These are phyloP conservation scores for Mrakia gelida DNA, from an alignment of 768 basidiomycete genomes.

Conservation along the genomic window DNA sequence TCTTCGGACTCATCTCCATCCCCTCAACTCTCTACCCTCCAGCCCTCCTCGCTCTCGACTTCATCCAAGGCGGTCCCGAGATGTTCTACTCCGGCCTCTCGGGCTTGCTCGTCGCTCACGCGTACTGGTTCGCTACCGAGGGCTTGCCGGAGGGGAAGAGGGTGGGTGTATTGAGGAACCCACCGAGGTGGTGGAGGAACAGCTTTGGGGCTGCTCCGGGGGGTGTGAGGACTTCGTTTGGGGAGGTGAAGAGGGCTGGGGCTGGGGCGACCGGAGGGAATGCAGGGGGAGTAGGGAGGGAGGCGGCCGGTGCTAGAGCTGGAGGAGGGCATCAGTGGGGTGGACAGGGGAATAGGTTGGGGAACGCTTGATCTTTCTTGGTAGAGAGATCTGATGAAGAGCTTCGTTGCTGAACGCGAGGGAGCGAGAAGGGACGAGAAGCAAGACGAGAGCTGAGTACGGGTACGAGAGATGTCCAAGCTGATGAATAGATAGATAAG, in stretches of 20 bases:
- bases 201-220: slow-evolving; percentile 8
- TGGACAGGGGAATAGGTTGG: slow-evolving; percentile 33
- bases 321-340: slow-evolving; percentile 33
- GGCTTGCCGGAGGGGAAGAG: slow-evolving; percentile 10
- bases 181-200: slow-evolving; percentile 12
- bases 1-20: slow-evolving; percentile 73
- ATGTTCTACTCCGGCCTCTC: slow-evolving; percentile 59
- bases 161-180: not conserved
- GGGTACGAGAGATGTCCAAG: too few relatives aligned
- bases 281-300: not conserved
- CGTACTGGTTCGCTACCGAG: slow-evolving; percentile 57
- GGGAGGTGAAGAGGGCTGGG: slow-evolving; percentile 23
- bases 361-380: not conserved
- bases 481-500: too few relatives aligned
- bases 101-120: slow-evolving; percentile 71
- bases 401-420: too few relatives aligned
- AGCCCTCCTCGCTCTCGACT: slow-evolving; percentile 66
- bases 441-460: too few relatives aligned
- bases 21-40: slow-evolving; percentile 64
- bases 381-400: not conserved
- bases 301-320: not conserved
- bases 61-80: slow-evolving; percentile 53
- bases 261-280: not conserved
- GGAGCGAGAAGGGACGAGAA: too few relatives aligned
- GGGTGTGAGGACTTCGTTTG: slow-evolving; percentile 11